Percentiles rank a stretch among this genome's conserved stretches.
Conservation (phyloP, 1,284 basidiomycete species). For the Sphagnurus paluster region DNA sequence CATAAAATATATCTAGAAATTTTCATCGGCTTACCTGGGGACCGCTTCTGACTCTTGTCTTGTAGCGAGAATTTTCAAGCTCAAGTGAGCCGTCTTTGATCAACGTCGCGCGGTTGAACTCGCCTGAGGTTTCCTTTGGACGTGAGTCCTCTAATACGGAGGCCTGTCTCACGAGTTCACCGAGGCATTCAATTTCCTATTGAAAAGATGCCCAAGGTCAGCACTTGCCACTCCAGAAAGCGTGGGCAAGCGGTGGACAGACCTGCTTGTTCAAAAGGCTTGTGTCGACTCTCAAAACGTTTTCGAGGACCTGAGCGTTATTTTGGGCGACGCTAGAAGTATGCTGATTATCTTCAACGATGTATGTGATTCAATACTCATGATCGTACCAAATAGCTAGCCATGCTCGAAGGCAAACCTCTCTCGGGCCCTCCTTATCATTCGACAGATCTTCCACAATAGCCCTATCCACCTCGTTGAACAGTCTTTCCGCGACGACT, state of each 20-base stretch:
- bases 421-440: constrained; percentile 15
- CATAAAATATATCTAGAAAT: not conserved
- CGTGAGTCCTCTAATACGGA: constrained; percentile 26
- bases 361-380: not conserved
- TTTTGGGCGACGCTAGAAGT: constrained; percentile 11
- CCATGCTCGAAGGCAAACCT: constrained; percentile 37
- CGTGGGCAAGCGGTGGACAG: not conserved
- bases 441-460: constrained; percentile 30
- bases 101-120: constrained; percentile 20
- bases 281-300: constrained; percentile 24
- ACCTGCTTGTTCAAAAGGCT: constrained; percentile 19
- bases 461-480: constrained; percentile 16
- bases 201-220: not conserved
- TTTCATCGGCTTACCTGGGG: constrained; percentile 26
- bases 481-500: constrained; percentile 23
- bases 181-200: constrained; percentile 27
- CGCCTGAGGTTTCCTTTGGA: constrained; percentile 25
- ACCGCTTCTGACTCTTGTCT: constrained; percentile 32
- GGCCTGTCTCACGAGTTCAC: constrained; percentile 26
- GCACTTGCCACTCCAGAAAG: not conserved
- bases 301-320: not conserved
- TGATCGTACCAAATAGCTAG: constrained; percentile 32
- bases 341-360: not conserved
- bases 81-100: constrained; percentile 22
- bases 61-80: constrained; percentile 35